These are phyloP conservation scores for Mycena vulgaris DNA, from an alignment of 768 basidiomycete genomes.

Conservation along the genomic window DNA sequence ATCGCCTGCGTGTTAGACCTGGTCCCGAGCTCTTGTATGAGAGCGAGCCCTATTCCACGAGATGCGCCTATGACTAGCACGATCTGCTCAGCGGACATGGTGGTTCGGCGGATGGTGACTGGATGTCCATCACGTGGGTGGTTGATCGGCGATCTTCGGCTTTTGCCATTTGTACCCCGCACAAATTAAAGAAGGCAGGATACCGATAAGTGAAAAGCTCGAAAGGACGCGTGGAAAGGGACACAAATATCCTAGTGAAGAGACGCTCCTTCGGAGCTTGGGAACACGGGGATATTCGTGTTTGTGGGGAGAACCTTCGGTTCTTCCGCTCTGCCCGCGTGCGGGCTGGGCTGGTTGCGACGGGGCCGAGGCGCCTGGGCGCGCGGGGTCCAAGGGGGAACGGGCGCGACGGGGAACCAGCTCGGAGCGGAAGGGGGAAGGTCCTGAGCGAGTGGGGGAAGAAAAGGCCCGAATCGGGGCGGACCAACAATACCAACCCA, in stretches of 20 bases:
- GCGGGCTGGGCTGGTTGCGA: not conserved
- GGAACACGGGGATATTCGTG: not conserved
- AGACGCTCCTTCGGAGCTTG: no score
- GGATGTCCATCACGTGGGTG: not conserved
- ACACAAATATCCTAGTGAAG: no score
- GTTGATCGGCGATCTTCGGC: not conserved
- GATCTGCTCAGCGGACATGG: conserved; percentile 34
- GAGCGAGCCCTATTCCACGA: conserved; percentile 36
- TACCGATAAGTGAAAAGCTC: no score
- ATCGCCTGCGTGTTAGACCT: conserved; percentile 23
- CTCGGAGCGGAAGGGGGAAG: not conserved
- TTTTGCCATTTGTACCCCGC: no score
- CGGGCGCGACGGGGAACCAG: not conserved
- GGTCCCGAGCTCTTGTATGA: conserved; percentile 29
- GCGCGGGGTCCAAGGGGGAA: not conserved
- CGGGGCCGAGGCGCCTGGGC: no score
- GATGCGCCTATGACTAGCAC: conserved; percentile 41
- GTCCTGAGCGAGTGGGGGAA: not conserved
- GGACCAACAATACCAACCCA: not conserved
- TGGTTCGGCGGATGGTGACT: not conserved
- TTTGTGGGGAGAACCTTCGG: not conserved
- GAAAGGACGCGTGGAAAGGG: no score
- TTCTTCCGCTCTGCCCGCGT: not conserved
- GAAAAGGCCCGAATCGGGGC: not conserved
- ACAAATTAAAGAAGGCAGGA: no score